Conservation (phyloP, 495 filamentous ascomycete species). For the Friedmanniomyces simplex region DNA sequence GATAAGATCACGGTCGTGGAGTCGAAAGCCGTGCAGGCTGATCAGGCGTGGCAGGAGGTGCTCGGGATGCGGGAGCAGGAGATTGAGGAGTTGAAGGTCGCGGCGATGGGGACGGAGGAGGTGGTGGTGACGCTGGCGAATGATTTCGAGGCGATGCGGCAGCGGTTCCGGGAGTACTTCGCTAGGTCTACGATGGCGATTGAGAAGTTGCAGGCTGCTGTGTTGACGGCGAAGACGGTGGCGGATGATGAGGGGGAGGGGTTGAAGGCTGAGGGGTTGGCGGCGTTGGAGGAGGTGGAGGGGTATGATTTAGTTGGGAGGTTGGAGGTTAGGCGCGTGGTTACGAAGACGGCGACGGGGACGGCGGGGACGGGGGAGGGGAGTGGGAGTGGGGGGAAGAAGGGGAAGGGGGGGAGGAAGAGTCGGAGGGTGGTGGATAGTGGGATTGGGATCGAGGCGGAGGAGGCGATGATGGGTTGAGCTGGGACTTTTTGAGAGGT, state of each 20-base stretch:
- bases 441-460: conserved; percentile 6
- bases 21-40: conserved; percentile 6
- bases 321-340: neutral
- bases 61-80: conserved; percentile 8
- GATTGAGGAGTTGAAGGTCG: neutral
- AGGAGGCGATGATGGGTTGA: neutral
- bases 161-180: conserved; percentile 9
- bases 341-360: neutral
- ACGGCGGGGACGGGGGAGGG: neutral
- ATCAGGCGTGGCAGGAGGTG: conserved; percentile 12
- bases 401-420: conserved; percentile 5
- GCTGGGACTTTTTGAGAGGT: too few relatives aligned
- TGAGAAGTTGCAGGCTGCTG: neutral
- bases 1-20: conserved; percentile 15
- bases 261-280: neutral
- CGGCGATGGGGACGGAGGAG: neutral
- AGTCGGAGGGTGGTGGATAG: conserved; percentile 6
- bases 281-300: conserved; percentile 9
- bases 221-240: neutral
- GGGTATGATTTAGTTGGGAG: neutral
- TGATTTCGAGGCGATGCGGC: neutral
- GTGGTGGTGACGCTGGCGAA: neutral
- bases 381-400: neutral
- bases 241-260: conserved; percentile 6
- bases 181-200: neutral